Base-by-base conservation (phyloP, 345 rosid species). In the Citrus medica region DNA sequence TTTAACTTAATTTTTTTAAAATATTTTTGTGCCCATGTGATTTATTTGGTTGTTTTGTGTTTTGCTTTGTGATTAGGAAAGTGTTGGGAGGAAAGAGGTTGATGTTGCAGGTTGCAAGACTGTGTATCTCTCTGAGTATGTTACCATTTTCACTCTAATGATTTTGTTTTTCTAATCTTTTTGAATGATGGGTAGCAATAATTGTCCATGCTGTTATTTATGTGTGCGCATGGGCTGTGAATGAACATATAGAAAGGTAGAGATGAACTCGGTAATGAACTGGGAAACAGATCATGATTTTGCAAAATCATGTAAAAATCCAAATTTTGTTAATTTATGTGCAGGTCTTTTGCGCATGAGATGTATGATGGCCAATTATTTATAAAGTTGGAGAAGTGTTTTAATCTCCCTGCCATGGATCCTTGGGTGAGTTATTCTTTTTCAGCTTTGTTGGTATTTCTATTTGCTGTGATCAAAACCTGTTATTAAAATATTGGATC, bases 381-480 rank as follows among this genome's bases (percentile, higher is more conserved):
- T 55, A 75, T 95, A 27, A 95, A 91, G 82, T 86, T 95, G 77
- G 89, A 88, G 72, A 92, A 87, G 82, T 96, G 98, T 30, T 65
- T 90, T 76, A 79, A 89, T 75, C 90, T 95, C 30, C 99, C 98
- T 78, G 92, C 93, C 59, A 90, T 95, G 95, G 99, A 95, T 84
- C 98, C 94, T 55, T 93, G 98, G 99, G 97, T 92, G 76, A 32
- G 93, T 81, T 46, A 7, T 27, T 62, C 12, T 2, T 74, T 9
- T 40, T 73, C 22, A 51, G 53, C 6, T 40, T 76, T 65, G 17
- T 21, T 65, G 30, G 10, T 33, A 8, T n/a, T 64, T 32, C 7
- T 33, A 17, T 53, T 65, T 76, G 51, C 7, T 25, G 66, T 65
- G 56, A 66, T 30, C 33, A 33, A 51, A 76, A n/a, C 46, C 14